These are phyloP conservation scores for Populus tremula DNA, from an alignment of 345 rosid genomes.

Conservation along the genomic window DNA sequence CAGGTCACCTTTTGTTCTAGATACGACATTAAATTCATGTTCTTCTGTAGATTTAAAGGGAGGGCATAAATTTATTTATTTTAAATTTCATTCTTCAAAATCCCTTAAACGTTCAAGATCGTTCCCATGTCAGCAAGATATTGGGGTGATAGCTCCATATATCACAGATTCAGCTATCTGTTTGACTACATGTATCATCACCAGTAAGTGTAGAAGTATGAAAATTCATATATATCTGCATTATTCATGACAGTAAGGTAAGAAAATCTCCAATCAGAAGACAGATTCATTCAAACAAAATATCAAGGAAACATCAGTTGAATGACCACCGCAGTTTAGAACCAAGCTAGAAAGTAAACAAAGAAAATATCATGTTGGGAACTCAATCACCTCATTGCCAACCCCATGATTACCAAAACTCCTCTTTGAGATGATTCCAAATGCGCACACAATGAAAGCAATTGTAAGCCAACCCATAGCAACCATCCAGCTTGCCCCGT, in stretches of 20 bases:
- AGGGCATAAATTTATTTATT: background rate
- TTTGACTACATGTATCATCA: background rate
- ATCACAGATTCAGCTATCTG: background rate
- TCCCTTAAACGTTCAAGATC: background rate
- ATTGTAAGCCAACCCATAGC: constrained; percentile 18
- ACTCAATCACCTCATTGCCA: constrained; percentile 20
- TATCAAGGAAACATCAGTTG: background rate
- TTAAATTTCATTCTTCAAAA: background rate
- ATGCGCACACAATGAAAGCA: constrained; percentile 7
- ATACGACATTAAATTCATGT: background rate
- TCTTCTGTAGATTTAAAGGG: background rate
- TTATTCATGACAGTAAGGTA: background rate
- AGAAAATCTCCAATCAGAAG: background rate
- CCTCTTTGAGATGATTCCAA: constrained; percentile 15
- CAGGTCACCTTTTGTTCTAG: background rate
- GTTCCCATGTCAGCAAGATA: too few species aligned
- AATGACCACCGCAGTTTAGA: background rate
- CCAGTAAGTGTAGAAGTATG: background rate
- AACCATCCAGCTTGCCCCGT: background rate
- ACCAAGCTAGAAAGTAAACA: background rate
- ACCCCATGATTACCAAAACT: constrained; percentile 6
- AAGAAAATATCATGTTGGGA: constrained; percentile 37
- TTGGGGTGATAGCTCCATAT: too few species aligned
- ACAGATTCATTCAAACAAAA: background rate
- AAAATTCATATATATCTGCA: background rate